A percentile compares a stretch with the other conserved stretches of the same genome.
Conservation (phyloP, 164 flowering plant species). For the Hamamelis virginiana region DNA sequence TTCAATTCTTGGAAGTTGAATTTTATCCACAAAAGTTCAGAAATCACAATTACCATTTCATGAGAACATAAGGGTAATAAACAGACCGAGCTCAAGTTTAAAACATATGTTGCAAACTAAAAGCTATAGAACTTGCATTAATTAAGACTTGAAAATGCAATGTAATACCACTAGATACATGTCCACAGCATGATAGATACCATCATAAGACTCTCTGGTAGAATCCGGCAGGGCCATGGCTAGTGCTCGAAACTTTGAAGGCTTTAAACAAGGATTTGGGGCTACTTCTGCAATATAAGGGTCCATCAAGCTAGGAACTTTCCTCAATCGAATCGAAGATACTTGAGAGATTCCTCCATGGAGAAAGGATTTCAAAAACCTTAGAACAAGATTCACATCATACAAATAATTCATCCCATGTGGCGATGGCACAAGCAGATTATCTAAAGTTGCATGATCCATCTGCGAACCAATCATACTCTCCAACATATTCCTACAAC, state of each 20-base stretch:
- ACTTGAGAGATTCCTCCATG: conserved; percentile 11
- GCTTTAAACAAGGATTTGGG: conserved; percentile 41
- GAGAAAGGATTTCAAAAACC: conserved; percentile 39
- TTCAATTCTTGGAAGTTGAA: too few species aligned
- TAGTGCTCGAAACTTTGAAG: conserved; percentile 38
- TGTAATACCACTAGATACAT: conserved; percentile 32
- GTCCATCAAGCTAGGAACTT: conserved; percentile 40
- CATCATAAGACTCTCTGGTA: conserved; percentile 38
- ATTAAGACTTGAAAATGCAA: not conserved
- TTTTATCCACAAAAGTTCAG: too few species aligned
- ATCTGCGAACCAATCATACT: conserved; percentile 40
- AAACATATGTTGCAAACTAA: too few species aligned
- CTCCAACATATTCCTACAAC: conserved; percentile 36
- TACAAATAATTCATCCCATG: conserved; percentile 30
- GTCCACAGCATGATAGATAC: conserved; percentile 35
- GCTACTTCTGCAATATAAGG: conserved; percentile 43
- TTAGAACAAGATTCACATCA: conserved; percentile 44
- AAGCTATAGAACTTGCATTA: too few species aligned
- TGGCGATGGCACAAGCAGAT: conserved; percentile 46
- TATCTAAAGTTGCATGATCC: conserved; percentile 44
- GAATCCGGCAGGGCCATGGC: conserved; percentile 35
- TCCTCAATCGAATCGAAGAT: conserved; percentile 22
- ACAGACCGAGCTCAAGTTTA: too few species aligned
- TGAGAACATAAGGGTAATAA: too few species aligned
- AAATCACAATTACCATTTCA: too few species aligned